Conservation (phyloP, 2,329 filamentous ascomycete species). For the Monosporascus sp. region DNA sequence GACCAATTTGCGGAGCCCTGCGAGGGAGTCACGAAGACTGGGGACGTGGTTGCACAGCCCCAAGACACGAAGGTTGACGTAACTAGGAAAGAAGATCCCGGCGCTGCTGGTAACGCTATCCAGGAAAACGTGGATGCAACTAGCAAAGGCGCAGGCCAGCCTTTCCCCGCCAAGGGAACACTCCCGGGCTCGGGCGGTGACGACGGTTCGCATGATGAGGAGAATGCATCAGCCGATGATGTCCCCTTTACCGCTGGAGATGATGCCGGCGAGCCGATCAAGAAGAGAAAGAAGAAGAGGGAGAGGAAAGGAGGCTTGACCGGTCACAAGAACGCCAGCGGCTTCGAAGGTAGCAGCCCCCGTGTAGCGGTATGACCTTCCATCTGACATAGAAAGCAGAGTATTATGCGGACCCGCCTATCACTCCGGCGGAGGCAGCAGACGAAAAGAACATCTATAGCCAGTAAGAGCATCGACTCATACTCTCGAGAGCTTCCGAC, state of each 20-base stretch:
- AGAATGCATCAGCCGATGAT: too few species aligned
- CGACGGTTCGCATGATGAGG: too few species aligned
- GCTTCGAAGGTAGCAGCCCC: conserved; percentile 57
- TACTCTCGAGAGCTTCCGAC: not conserved
- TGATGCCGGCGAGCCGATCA: conserved; percentile 10
- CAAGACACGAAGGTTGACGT: not conserved
- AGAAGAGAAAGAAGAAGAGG: conserved; percentile 37
- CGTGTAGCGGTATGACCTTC: not conserved
- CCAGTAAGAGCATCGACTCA: conserved; percentile 37
- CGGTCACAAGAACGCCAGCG: conserved; percentile 46
- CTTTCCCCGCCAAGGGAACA: too few species aligned
- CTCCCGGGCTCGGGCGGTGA: too few species aligned
- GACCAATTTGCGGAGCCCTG: conserved; percentile 2
- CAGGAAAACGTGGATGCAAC: too few species aligned
- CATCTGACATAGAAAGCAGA: conserved; percentile 36
- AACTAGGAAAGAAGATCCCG: not conserved
- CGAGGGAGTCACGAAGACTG: conserved; percentile 1
- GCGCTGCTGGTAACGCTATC: too few species aligned
- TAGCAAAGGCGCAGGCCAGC: too few species aligned
- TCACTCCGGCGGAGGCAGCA: conserved; percentile 63
- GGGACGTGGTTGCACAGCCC: conserved; percentile 1
- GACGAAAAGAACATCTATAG: conserved; percentile 67
- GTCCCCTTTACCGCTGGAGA: too few species aligned
- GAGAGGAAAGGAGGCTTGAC: conserved; percentile 30
- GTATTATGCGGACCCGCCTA: conserved; percentile 72